A percentile compares a stretch with the other conserved stretches of the same genome.
phyloP scores from a whole-genome alignment of 306 rosid genomes.

The Sicyos baderoa region DNA sequence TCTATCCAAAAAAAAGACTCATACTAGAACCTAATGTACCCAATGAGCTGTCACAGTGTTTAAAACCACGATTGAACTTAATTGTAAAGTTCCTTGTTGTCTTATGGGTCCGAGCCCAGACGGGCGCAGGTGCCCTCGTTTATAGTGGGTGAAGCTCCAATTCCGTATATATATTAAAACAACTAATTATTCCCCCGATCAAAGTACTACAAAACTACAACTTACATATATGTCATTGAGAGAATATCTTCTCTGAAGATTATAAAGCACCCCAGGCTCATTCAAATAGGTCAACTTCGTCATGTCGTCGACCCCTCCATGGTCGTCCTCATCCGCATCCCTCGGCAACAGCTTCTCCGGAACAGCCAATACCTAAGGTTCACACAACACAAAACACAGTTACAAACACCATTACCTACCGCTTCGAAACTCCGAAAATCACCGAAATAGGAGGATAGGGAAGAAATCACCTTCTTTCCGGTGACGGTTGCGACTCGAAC shows the following conservation, averaged over 20 bases:
- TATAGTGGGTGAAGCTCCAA: too few species aligned
- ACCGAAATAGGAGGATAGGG: neutral
- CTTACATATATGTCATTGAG: slow-evolving; percentile 95
- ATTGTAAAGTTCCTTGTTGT: too few species aligned
- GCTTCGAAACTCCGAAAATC: neutral
- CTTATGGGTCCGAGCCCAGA: too few species aligned
- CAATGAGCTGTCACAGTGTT: too few species aligned
- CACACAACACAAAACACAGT: slow-evolving; percentile 4
- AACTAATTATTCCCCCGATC: neutral
- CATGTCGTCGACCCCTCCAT: slow-evolving; percentile 92
- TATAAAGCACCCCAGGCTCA: slow-evolving; percentile 93
- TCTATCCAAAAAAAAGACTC: too few species aligned
- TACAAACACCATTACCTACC: neutral
- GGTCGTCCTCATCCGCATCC: slow-evolving; percentile 94
- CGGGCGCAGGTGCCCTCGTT: too few species aligned
- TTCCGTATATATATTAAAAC: too few species aligned
- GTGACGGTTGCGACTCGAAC: slow-evolving; percentile 37
- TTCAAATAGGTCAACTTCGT: slow-evolving; percentile 80
- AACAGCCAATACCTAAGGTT: slow-evolving; percentile 40
- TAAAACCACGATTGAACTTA: too few species aligned
- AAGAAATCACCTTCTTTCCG: slow-evolving; percentile 61
- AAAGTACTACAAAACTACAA: neutral
- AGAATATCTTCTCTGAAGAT: slow-evolving; percentile 76
- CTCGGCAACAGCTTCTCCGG: slow-evolving; percentile 58
- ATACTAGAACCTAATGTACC: too few species aligned